A percentile compares a stretch with the other conserved stretches of the same genome.
Conservation (phyloP, 2,329 filamentous ascomycete genomes). For the Trichoderma lentiforme region DNA sequence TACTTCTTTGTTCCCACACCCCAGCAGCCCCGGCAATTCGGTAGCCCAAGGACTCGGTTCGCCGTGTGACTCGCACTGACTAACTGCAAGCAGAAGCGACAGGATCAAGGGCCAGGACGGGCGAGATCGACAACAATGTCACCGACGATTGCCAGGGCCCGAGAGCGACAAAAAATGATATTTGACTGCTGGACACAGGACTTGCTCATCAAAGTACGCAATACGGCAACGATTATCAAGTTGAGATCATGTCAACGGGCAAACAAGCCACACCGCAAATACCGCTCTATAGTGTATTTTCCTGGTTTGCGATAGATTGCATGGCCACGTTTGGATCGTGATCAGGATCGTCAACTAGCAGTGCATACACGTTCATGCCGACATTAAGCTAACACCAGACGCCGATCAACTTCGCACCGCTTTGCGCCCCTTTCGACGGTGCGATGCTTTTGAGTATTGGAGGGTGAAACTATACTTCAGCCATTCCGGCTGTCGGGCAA, state of each 20-base stretch:
- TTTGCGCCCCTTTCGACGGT: background rate
- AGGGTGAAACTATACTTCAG: background rate
- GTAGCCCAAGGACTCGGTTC: slow-evolving; percentile 18
- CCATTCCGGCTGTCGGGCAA: background rate
- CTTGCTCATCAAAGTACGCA: background rate
- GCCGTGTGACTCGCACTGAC: slow-evolving; percentile 11
- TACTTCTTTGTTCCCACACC: slow-evolving; percentile 4
- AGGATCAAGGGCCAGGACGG: background rate
- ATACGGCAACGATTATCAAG: background rate
- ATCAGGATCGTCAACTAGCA: slow-evolving; percentile 13
- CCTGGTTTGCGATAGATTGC: slow-evolving; percentile 10
- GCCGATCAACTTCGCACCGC: slow-evolving; percentile 1
- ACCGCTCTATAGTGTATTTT: background rate
- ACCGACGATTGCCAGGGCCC: background rate
- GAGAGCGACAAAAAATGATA: background rate
- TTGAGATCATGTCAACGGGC: background rate
- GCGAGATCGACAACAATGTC: slow-evolving; percentile 3
- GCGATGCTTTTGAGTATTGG: background rate
- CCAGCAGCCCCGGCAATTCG: slow-evolving; percentile 14
- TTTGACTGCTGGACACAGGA: background rate
- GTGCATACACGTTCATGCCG: background rate
- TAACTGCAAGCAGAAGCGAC: background rate
- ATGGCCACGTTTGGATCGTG: slow-evolving; percentile 12
- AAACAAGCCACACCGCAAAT: slow-evolving; percentile 6
- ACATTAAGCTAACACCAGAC: background rate